phyloP scores from a whole-genome alignment of 441 rosid species.

The Erodium texanum region DNA sequence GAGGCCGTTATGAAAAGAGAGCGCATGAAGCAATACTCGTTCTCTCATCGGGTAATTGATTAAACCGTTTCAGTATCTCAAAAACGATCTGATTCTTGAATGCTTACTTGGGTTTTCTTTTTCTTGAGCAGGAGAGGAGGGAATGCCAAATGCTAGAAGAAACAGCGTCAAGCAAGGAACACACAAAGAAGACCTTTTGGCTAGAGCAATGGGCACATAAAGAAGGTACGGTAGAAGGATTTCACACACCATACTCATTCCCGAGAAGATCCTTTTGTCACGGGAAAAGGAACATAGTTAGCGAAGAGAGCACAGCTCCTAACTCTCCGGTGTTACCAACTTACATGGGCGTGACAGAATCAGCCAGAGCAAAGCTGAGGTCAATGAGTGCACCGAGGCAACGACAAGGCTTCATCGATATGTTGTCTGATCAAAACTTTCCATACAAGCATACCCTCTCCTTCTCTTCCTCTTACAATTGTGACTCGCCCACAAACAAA shows the following conservation, averaged over 20 bases:
- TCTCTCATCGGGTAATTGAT: slow-evolving; percentile 55
- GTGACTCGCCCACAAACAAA: slow-evolving; percentile 16
- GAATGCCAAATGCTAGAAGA: slow-evolving; percentile 37
- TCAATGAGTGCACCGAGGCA: slow-evolving; percentile 59
- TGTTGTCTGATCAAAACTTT: slow-evolving; percentile 25
- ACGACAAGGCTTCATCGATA: slow-evolving; percentile 28
- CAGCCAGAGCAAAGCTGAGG: slow-evolving; percentile 63
- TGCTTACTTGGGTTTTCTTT: neutral
- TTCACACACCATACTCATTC: slow-evolving; percentile 39
- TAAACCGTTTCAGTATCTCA: neutral
- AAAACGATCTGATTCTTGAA: neutral
- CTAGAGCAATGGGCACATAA: slow-evolving; percentile 9
- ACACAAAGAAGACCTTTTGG: too few species aligned
- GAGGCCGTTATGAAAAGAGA: slow-evolving; percentile 58
- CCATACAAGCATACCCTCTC: slow-evolving; percentile 28
- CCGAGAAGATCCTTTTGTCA: slow-evolving; percentile 64
- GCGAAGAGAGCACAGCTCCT: slow-evolving; percentile 30
- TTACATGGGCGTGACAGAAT: slow-evolving; percentile 60
- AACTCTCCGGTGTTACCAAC: slow-evolving; percentile 47
- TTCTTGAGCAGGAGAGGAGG: slow-evolving; percentile 44
- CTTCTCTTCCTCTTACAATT: slow-evolving; percentile 37
- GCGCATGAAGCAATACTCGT: slow-evolving; percentile 68
- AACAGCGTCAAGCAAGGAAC: slow-evolving; percentile 18
- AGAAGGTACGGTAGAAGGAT: slow-evolving; percentile 35
- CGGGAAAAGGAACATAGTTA: slow-evolving; percentile 23